Evolutionary conservation across 2,329 filamentous ascomycete species (phyloP), one percentile per base, ranked within the genome.

Genomic region (Diaporthe citri): DNA sequence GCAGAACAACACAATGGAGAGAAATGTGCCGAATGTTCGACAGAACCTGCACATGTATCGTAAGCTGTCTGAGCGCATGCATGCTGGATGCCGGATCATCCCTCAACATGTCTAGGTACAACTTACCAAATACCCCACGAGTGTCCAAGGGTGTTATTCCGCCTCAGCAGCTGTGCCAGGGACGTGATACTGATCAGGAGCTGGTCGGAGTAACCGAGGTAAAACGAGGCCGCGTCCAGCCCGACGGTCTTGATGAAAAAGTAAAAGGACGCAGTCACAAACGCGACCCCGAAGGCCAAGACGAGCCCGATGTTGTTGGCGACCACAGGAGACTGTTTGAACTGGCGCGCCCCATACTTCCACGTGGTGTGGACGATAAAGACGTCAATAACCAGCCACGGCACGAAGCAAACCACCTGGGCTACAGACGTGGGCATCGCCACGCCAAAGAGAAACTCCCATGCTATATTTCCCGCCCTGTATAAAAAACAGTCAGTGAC

Each of bases 51-150:
- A 17, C 9, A 20, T 60, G 4, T 8, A 60, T 3, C 25, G 67
- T 57, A 10, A 55, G 67, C 41, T 25, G 41, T 20, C 41, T 71
- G 34, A 25, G 43, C 7, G 10, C 41, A 51, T 66, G 12, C 10
- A 25, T 34, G 9, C 20, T n/a, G 36, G 12, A 51, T n/a, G 10
- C 17, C 41, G 31, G 5, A 13, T 13, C 60, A 48, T 64, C 17
- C 10, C 17, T 34, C 28, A 36, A 12, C 0, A 2, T 15, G 60
- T 36, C 41, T 17, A 4, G 28, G 41, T 4, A 25, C 28, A n/a
- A 76, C 75, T 66, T 34, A 76, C 75, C 75, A 76, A 36, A 76
- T 76, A 20, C 36, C 39, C 73, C 55, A 75, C 1, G 75, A 76
- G 48, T 76, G 75, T 5, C 75, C 75, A 31, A 39, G 41, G n/a